Percentiles rank a stretch among this genome's conserved stretches.
Conservation (phyloP, 352 stramenopile genomes). For the Plasmopara viticola region DNA sequence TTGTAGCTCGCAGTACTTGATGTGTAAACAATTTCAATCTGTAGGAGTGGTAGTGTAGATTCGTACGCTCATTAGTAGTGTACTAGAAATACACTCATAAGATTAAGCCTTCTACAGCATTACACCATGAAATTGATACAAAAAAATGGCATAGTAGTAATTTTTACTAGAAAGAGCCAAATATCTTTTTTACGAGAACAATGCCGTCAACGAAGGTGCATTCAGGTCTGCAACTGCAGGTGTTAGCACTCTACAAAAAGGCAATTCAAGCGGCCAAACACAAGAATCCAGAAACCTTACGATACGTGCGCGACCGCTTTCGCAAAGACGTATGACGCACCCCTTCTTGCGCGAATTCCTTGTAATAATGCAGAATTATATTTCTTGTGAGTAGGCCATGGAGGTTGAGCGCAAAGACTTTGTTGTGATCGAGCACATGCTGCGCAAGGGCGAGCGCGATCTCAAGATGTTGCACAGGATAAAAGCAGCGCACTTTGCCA, state of each 20-base stretch:
- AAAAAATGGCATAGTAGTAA: not conserved
- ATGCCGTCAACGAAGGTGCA: slow-evolving; percentile 22
- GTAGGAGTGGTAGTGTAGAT: too few species aligned
- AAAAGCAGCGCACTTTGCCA: slow-evolving; percentile 54
- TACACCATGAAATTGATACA: too few species aligned
- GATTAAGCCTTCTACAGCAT: too few species aligned
- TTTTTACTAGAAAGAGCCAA: not conserved
- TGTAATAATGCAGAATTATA: slow-evolving; percentile 1
- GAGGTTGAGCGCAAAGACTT: slow-evolving; percentile 71
- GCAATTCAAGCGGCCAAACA: slow-evolving; percentile 42
- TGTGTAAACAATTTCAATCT: too few species aligned
- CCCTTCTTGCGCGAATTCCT: not conserved
- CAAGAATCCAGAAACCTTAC: slow-evolving; percentile 43
- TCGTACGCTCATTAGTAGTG: too few species aligned
- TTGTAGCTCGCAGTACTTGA: too few species aligned
- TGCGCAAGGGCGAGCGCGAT: slow-evolving; percentile 80
- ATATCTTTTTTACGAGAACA: not conserved
- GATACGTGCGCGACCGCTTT: slow-evolving; percentile 74
- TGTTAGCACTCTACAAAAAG: slow-evolving; percentile 67
- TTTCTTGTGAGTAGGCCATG: slow-evolving; percentile 21
- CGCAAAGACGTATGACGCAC: slow-evolving; percentile 46
- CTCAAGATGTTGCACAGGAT: slow-evolving; percentile 72
- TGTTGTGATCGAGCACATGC: slow-evolving; percentile 75
- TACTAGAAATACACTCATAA: too few species aligned
- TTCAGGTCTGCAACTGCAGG: slow-evolving; percentile 75